Evolutionary conservation across 495 filamentous ascomycete genomes (phyloP).

Genomic region (Hamigera avellanea): DNA sequence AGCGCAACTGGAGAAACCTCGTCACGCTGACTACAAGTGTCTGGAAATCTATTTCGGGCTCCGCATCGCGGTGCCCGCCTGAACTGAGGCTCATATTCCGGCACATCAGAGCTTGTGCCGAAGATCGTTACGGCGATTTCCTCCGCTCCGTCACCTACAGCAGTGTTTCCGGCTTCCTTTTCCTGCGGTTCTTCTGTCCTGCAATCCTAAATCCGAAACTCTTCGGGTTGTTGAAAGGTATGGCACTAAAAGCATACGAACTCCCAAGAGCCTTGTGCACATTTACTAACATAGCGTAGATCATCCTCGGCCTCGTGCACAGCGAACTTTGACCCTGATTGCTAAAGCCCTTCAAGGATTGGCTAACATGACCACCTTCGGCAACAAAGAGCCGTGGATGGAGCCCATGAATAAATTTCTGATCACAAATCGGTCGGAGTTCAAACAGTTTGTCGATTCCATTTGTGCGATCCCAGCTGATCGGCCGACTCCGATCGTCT

Average conservation of each 20-base stretch:
- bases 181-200: constrained; percentile 91
- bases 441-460: constrained; percentile 79
- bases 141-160: constrained; percentile 87
- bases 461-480: constrained; percentile 75
- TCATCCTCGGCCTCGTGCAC: constrained; percentile 74
- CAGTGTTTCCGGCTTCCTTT: constrained; percentile 92
- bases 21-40: constrained; percentile 66
- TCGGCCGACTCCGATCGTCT: constrained; percentile 48
- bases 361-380: constrained; percentile 87
- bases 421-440: constrained; percentile 41
- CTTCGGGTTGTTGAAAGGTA: constrained; percentile 81
- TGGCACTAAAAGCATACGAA: not conserved
- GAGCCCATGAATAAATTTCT: constrained; percentile 83
- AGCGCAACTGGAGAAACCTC: constrained; percentile 74
- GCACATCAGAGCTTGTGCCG: constrained; percentile 86
- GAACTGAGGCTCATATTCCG: constrained; percentile 83
- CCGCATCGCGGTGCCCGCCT: constrained; percentile 61
- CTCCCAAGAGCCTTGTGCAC: too few species aligned
- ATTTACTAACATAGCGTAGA: constrained; percentile 35
- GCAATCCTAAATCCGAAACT: constrained; percentile 94
- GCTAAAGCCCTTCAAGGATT: constrained; percentile 93
- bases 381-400: constrained; percentile 97
- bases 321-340: constrained; percentile 85
- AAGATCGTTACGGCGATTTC: constrained; percentile 95
- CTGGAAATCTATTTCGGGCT: constrained; percentile 72